phyloP scores from a whole-genome alignment of 2,329 filamentous ascomycete species.

The Scedosporium dehoogii region DNA sequence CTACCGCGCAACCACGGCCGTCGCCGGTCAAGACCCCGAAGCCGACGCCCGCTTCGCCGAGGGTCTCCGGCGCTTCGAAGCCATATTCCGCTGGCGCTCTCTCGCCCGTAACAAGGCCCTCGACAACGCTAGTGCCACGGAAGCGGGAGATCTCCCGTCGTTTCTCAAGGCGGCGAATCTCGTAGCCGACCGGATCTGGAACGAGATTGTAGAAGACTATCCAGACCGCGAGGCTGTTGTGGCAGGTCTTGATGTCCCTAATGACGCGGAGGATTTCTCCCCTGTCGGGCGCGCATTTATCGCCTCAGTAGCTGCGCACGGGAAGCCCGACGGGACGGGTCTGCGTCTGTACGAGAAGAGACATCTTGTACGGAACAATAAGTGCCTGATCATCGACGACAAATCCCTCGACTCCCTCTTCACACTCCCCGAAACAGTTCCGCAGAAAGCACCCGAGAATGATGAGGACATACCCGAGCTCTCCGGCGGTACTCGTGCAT shows the following conservation, averaged over 20 bases:
- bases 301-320: background rate
- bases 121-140: too few relatives aligned
- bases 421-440: background rate
- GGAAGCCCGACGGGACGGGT: background rate
- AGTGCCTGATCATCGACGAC: background rate
- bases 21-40: too few relatives aligned
- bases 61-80: too few relatives aligned
- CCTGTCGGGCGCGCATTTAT: background rate
- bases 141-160: too few relatives aligned
- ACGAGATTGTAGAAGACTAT: background rate
- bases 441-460: background rate
- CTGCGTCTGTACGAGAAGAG: background rate
- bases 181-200: background rate
- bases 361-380: background rate
- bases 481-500: background rate
- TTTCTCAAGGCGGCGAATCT: background rate
- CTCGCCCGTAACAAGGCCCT: too few relatives aligned
- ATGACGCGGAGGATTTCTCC: background rate
- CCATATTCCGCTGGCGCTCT: too few relatives aligned
- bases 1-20: too few relatives aligned
- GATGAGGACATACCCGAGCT: background rate
- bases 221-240: background rate
- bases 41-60: too few relatives aligned
- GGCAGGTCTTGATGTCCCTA: background rate
- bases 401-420: background rate